Conservation (phyloP, 2,329 filamentous ascomycete species). For the Ophiognomonia clavigignenti-juglandacearum region DNA sequence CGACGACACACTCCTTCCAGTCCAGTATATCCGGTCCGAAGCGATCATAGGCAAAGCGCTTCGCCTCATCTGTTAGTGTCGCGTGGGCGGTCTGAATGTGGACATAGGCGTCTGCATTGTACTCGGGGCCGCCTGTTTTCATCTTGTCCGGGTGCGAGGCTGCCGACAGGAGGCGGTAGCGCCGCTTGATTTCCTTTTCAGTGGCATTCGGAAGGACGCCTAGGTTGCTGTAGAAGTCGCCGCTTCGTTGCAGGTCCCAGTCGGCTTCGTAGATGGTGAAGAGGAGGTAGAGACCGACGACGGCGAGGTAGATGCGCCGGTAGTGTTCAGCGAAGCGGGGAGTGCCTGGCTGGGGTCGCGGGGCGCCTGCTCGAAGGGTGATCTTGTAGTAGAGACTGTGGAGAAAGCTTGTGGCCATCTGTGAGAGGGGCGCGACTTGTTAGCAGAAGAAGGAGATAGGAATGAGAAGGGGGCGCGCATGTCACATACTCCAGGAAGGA, state of each 20-base stretch:
- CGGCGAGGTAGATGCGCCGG: conserved; percentile 74
- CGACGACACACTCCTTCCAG: conserved; percentile 63
- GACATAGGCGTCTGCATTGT: conserved; percentile 58
- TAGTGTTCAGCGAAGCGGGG: conserved; percentile 68
- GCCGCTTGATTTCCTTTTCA: conserved; percentile 75
- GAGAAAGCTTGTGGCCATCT: conserved; percentile 74
- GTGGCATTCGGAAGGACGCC: conserved; percentile 63
- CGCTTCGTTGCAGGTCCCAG: conserved; percentile 61
- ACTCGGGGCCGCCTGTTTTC: conserved; percentile 31
- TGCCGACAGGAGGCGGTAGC: conserved; percentile 72
- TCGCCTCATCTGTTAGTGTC: conserved; percentile 69
- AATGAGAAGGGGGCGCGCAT: conserved; percentile 6
- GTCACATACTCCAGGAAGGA: conserved; percentile 47
- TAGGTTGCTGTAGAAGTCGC: conserved; percentile 77
- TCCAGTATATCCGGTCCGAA: conserved; percentile 69
- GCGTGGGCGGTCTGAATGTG: conserved; percentile 81
- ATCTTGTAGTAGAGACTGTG: conserved; percentile 83
- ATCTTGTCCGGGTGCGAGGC: conserved; percentile 81
- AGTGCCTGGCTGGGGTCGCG: conserved; percentile 67
- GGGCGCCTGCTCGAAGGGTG: conserved; percentile 83
- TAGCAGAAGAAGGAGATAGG: neutral
- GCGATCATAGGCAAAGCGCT: conserved; percentile 83
- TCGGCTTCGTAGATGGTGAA: conserved; percentile 94
- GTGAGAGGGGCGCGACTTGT: neutral
- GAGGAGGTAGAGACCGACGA: conserved; percentile 77